Evolutionary conservation across 352 stramenopile genomes (phyloP).

Genomic region (Pythium aquatile): DNA sequence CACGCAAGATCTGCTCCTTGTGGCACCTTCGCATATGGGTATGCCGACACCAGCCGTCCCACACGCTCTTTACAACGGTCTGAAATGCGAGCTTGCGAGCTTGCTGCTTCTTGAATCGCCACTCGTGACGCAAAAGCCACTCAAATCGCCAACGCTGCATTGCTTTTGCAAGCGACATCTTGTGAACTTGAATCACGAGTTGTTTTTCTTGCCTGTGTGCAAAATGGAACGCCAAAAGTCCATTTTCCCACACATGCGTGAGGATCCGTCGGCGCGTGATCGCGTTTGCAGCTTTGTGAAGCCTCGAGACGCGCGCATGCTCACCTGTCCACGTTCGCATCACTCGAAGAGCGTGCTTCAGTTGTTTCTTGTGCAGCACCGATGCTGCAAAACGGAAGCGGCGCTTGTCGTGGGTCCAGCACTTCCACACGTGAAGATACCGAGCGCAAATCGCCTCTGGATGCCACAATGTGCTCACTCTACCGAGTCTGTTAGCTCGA

Average conservation of each 20-base stretch:
- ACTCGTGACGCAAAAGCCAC: constrained; percentile 7
- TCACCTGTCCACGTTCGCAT: constrained; percentile 14
- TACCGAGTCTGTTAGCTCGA: background rate
- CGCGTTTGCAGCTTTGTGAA: background rate
- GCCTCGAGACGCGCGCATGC: background rate
- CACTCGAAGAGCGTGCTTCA: constrained; percentile 1
- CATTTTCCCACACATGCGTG: constrained; percentile 14
- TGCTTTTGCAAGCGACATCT: background rate
- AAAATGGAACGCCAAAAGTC: constrained; percentile 13
- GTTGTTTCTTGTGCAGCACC: background rate
- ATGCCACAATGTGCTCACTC: constrained; percentile 25
- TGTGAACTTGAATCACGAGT: background rate
- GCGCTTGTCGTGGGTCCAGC: constrained; percentile 2
- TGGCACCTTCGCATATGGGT: constrained; percentile 5
- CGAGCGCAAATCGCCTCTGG: constrained; percentile 9
- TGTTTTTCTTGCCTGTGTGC: constrained; percentile 5
- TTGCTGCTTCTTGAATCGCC: constrained; percentile 10
- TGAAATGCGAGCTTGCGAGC: constrained; percentile 4
- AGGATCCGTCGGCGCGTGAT: constrained; percentile 17
- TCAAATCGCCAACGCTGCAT: constrained; percentile 10
- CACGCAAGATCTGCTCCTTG: background rate
- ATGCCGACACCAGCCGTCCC: constrained; percentile 8
- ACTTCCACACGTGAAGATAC: constrained; percentile 20
- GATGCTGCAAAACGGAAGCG: constrained; percentile 4
- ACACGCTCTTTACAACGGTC: background rate